These are phyloP conservation scores for Lizonia empirigonia DNA, from an alignment of 2,329 filamentous ascomycete species.

Conservation along the genomic window DNA sequence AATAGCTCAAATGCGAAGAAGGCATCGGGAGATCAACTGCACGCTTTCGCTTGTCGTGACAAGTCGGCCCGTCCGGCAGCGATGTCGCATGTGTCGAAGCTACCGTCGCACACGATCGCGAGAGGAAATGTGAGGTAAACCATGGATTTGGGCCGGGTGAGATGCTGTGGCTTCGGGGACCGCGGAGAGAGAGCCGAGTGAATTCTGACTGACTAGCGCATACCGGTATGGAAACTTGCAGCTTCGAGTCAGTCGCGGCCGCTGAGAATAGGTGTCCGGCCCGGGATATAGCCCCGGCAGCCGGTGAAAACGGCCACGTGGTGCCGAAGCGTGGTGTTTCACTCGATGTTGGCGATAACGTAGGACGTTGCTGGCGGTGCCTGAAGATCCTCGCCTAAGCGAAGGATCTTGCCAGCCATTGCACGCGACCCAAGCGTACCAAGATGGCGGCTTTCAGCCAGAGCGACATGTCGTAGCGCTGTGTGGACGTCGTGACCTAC, in stretches of 20 bases:
- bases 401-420: constrained; percentile 13
- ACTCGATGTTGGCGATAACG: constrained; percentile 2
- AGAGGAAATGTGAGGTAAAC: constrained; percentile 6
- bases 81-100: background rate
- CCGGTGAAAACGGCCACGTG: background rate
- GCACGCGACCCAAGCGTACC: constrained; percentile 14
- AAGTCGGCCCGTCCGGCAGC: background rate
- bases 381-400: constrained; percentile 20
- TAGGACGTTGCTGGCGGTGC: constrained; percentile 9
- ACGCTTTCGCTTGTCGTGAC: background rate
- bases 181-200: constrained; percentile 6
- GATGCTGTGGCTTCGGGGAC: constrained; percentile 8
- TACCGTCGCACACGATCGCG: constrained; percentile 6
- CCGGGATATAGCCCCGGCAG: constrained; percentile 1
- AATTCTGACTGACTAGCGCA: constrained; percentile 15
- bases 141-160: constrained; percentile 6
- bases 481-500: constrained; percentile 10
- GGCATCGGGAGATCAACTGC: too few relatives aligned
- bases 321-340: background rate
- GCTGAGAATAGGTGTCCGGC: constrained; percentile 9
- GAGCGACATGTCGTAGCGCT: constrained; percentile 4
- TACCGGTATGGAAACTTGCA: constrained; percentile 9
- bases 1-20: too few relatives aligned
- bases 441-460: constrained; percentile 9
- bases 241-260: constrained; percentile 13